These are phyloP conservation scores for Eragrostis nindensis DNA, from an alignment of 176 grass and related monocot genomes.

Conservation along the genomic window DNA sequence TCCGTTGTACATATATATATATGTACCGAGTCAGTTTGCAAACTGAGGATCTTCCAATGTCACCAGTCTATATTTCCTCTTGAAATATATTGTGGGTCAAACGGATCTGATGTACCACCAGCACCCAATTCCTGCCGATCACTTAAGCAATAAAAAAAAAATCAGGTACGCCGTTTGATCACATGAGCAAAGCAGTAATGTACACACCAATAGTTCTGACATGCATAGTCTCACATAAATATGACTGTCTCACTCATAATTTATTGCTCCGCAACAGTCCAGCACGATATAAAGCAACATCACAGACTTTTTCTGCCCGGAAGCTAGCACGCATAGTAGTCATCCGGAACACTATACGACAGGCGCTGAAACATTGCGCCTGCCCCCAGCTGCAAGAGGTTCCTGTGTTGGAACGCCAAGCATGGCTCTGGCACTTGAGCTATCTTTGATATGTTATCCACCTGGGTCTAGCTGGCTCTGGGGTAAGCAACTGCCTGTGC, in stretches of 20 bases:
- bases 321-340: background rate
- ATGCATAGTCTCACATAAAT: background rate
- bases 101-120: no score
- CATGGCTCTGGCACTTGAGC: slow-evolving; percentile 43
- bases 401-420: slow-evolving; percentile 50
- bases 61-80: no score
- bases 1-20: no score
- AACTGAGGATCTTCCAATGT: no score
- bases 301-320: background rate
- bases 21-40: no score
- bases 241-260: background rate
- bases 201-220: no score
- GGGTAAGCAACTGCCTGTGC: slow-evolving; percentile 36
- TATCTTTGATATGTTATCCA: slow-evolving; percentile 24
- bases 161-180: no score
- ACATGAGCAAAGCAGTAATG: no score
- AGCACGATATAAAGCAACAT: background rate
- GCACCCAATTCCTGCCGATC: no score
- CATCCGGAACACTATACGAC: background rate
- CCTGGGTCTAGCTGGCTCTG: slow-evolving; percentile 42
- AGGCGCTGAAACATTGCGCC: slow-evolving; percentile 50
- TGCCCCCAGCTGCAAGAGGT: slow-evolving; percentile 69
- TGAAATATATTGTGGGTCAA: no score
- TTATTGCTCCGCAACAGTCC: background rate
- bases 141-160: no score